Evolutionary conservation across 768 basidiomycete genomes (phyloP), one percentile per base, ranked within the genome.

Genomic region (Psilocybe azurescens): DNA sequence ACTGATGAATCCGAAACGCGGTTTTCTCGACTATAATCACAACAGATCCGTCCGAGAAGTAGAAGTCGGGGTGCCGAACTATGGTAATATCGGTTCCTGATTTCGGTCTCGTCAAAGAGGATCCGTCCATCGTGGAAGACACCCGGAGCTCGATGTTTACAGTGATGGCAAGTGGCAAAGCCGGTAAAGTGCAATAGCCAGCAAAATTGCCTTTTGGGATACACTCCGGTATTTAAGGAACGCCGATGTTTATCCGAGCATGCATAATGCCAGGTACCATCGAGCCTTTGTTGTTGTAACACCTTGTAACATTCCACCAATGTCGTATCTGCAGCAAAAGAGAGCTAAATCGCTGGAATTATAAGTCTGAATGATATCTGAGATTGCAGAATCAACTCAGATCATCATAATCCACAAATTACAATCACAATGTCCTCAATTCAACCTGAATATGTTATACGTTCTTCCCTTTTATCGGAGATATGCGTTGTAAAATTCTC

Each of bases 1-100:
- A 74, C 60, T 79, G 73, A 63, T 80, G 78, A 18, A 80, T 65
- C 3, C 75, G 71, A 58, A 80, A 75, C 7, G 74, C 70, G 1
- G 71, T 73, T 38, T 64, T 62, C 51, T 74, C 70, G 3, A 79
- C 68, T n/a, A 76, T 68, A 30, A 79, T 57, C 32, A 78, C 73
- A 9, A 80, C 70, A n/a, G 78, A 80, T 2, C 78, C 78, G 71
- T 80, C 78, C 14, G 69, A 47, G 61, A 76, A 77, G 70, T 78
- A 80, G 62, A 76, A 79, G 11, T 76, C 77, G 38, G 72, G 62
- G 59, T 74, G 72, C 39, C 62, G 65, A 49, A 53, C 58, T 47
- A 70, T 67, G 41, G 29, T 16, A 16, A 11, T 28, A 14, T 58
- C 49, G 1, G 30, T n/a, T 16, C 32, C 29, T 9, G 41, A 13